Percentiles rank a stretch among this genome's conserved stretches.
These are phyloP conservation scores for Marasmius tenuissimus DNA, from an alignment of 1,284 basidiomycete genomes.

Conservation along the genomic window DNA sequence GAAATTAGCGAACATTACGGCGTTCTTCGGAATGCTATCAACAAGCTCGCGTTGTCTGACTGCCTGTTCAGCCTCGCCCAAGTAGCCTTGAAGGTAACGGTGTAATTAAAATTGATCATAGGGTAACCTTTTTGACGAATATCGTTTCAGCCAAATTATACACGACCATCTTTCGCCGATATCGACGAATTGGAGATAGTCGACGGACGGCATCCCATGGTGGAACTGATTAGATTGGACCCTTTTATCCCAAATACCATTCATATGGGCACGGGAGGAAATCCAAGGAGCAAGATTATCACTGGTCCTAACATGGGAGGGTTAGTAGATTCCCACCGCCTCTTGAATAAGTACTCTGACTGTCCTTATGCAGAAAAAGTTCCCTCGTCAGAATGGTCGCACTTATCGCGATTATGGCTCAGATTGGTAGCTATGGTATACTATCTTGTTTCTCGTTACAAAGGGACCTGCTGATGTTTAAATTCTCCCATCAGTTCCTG, in stretches of 20 bases:
- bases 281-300: slow-evolving; percentile 70
- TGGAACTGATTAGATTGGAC: slow-evolving; percentile 73
- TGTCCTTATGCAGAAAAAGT: slow-evolving; percentile 56
- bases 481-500: slow-evolving; percentile 51
- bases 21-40: slow-evolving; percentile 70
- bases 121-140: not conserved
- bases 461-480: not conserved
- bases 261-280: slow-evolving; percentile 47
- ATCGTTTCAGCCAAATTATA: slow-evolving; percentile 49
- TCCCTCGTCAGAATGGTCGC: slow-evolving; percentile 77
- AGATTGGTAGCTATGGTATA: slow-evolving; percentile 63
- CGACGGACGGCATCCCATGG: slow-evolving; percentile 81
- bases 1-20: slow-evolving; percentile 72
- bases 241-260: slow-evolving; percentile 82
- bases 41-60: slow-evolving; percentile 80
- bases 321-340: slow-evolving; percentile 23
- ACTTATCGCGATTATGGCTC: slow-evolving; percentile 69
- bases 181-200: slow-evolving; percentile 62
- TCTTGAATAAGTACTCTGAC: not conserved
- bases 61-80: slow-evolving; percentile 73
- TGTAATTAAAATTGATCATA: not conserved
- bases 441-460: too few relatives aligned
- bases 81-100: slow-evolving; percentile 60
- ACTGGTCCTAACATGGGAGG: slow-evolving; percentile 85
- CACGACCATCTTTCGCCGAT: slow-evolving; percentile 63